A percentile compares a stretch with the other conserved stretches of the same genome.
These are phyloP conservation scores for Periconia macrospinosa DNA, from an alignment of 2,329 filamentous ascomycete species.

Conservation along the genomic window DNA sequence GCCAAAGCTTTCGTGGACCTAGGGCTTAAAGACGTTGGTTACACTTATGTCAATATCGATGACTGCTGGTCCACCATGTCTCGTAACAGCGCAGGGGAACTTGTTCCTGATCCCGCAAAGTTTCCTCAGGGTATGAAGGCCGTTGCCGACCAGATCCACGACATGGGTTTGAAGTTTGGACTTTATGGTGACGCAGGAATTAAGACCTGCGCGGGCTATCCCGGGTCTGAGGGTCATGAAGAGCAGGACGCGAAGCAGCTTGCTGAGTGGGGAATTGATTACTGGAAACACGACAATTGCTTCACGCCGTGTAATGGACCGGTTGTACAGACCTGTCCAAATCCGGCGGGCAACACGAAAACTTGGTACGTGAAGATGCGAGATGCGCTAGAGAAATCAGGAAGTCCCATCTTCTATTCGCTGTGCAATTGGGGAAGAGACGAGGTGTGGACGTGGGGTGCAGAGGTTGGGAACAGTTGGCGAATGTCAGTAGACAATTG, in stretches of 20 bases:
- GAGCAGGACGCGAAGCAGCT: slow-evolving; percentile 59
- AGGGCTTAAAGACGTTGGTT: slow-evolving; percentile 51
- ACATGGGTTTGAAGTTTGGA: slow-evolving; percentile 61
- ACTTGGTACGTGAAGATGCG: slow-evolving; percentile 43
- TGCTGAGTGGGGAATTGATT: slow-evolving; percentile 43
- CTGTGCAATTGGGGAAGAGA: slow-evolving; percentile 35
- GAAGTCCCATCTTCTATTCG: slow-evolving; percentile 26
- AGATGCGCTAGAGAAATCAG: slow-evolving; percentile 41
- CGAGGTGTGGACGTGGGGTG: slow-evolving; percentile 30
- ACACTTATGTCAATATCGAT: slow-evolving; percentile 61
- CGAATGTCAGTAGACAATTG: slow-evolving; percentile 19
- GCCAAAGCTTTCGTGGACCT: slow-evolving; percentile 10
- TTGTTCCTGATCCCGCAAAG: slow-evolving; percentile 51
- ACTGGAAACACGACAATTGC: slow-evolving; percentile 31
- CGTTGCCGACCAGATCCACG: slow-evolving; percentile 57
- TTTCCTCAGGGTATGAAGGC: slow-evolving; percentile 63
- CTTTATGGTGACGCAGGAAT: slow-evolving; percentile 61
- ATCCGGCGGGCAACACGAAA: slow-evolving; percentile 54
- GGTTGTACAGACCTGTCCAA: slow-evolving; percentile 43
- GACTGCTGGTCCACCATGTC: slow-evolving; percentile 59
- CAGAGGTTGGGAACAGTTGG: slow-evolving; percentile 29
- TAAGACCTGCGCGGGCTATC: slow-evolving; percentile 58
- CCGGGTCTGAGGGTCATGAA: slow-evolving; percentile 60
- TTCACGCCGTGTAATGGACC: slow-evolving; percentile 25
- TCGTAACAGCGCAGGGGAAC: slow-evolving; percentile 40